Conservation (phyloP, 495 filamentous ascomycete species). For the Articulospora tetracladia region DNA sequence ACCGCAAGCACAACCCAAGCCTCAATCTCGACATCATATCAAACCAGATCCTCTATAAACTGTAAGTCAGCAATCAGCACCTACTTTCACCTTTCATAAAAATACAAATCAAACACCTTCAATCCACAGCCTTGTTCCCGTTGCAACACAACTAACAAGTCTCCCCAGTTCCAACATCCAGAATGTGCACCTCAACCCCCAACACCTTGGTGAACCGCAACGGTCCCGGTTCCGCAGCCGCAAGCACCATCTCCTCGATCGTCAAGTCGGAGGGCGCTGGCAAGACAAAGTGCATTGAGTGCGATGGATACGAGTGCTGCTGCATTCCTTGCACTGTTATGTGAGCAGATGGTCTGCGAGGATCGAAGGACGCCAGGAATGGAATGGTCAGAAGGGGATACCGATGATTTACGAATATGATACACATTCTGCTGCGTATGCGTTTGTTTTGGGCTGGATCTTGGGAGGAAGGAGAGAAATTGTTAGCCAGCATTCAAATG, state of each 20-base stretch:
- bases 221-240: slow-evolving; percentile 35
- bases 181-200: slow-evolving; percentile 18
- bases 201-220: slow-evolving; percentile 26
- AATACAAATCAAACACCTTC: not conserved
- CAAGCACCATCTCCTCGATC: slow-evolving; percentile 37
- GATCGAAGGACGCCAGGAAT: not conserved
- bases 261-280: slow-evolving; percentile 35
- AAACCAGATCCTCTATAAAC: too few species aligned
- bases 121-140: not conserved
- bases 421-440: not conserved
- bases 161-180: too few species aligned
- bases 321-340: slow-evolving; percentile 42
- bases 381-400: not conserved
- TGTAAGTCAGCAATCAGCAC: too few species aligned
- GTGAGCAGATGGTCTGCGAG: slow-evolving; percentile 15
- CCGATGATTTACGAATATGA: not conserved
- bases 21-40: too few species aligned
- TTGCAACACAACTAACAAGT: too few species aligned
- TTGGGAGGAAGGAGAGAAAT: not conserved
- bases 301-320: slow-evolving; percentile 42
- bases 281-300: slow-evolving; percentile 42
- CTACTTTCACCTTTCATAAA: not conserved
- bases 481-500: too few species aligned
- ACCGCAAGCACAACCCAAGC: not conserved
- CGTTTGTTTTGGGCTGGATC: not conserved